phyloP scores from a whole-genome alignment of 2,329 filamentous ascomycete species.

The Macrophomina phaseolina region DNA sequence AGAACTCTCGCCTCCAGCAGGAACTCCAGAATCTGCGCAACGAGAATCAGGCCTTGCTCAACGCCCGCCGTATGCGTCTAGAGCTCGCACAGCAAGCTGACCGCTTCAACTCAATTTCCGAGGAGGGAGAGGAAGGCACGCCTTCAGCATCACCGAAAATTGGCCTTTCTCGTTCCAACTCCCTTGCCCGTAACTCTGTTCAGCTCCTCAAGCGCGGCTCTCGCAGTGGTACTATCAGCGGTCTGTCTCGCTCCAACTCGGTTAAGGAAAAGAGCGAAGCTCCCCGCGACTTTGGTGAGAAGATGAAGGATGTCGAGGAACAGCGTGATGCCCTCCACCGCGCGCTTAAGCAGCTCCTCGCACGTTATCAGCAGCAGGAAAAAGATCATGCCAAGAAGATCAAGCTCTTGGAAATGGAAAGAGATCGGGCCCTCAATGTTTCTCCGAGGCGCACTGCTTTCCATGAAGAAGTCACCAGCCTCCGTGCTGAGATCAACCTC shows the following conservation, averaged over 20 bases:
- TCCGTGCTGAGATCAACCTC: constrained; percentile 83
- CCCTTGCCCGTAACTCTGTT: constrained; percentile 63
- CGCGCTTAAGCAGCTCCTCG: constrained; percentile 82
- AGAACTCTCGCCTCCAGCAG: constrained; percentile 80
- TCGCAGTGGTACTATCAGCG: constrained; percentile 32
- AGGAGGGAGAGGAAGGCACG: constrained; percentile 56
- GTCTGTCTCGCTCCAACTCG: constrained; percentile 59
- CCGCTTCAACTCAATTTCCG: constrained; percentile 66
- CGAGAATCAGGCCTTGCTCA: constrained; percentile 66
- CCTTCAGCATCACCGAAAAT: constrained; percentile 44
- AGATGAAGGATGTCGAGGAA: constrained; percentile 88
- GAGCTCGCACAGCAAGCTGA: constrained; percentile 51
- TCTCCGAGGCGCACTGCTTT: constrained; percentile 80
- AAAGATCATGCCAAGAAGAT: constrained; percentile 84
- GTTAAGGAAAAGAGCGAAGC: constrained; percentile 39
- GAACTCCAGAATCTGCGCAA: constrained; percentile 58
- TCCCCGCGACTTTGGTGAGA: constrained; percentile 71
- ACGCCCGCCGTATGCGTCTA: constrained; percentile 55
- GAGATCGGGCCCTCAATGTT: constrained; percentile 71
- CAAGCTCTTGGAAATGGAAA: constrained; percentile 75
- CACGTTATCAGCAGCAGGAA: constrained; percentile 84
- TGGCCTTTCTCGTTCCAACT: constrained; percentile 69
- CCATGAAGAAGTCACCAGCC: constrained; percentile 77
- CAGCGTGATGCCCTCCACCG: constrained; percentile 92
- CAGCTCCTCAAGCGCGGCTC: constrained; percentile 43